Conservation (phyloP, 306 rosid genomes). For the Vachellia collinsii region DNA sequence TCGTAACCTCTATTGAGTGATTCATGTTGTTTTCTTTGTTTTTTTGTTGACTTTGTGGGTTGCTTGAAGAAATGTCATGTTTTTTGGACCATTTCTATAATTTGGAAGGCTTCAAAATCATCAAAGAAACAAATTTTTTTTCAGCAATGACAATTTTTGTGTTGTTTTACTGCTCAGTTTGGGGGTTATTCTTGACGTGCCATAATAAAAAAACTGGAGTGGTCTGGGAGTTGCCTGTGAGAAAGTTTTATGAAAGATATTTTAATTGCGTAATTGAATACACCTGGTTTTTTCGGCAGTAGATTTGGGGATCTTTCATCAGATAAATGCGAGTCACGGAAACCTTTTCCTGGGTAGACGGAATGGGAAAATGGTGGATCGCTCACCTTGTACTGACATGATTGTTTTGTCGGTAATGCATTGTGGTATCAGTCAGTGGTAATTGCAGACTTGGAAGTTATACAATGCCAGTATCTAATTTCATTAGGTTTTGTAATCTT, state of each 20-base stretch:
- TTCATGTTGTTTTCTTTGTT: neutral
- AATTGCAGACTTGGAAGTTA: neutral
- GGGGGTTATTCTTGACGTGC: constrained; percentile 16
- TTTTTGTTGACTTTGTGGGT: neutral
- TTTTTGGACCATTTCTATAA: neutral
- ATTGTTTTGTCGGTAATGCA: neutral
- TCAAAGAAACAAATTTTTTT: neutral
- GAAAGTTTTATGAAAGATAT: neutral
- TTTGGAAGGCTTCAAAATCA: neutral
- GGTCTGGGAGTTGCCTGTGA: constrained; percentile 11
- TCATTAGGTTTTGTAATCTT: neutral
- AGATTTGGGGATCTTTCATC: neutral
- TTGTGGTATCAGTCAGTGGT: neutral
- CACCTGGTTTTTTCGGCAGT: neutral
- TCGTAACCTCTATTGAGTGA: neutral
- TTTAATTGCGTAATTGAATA: neutral
- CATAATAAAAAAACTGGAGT: neutral
- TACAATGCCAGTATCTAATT: neutral
- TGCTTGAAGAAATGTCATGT: neutral
- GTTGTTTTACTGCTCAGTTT: neutral
- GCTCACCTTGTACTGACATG: neutral
- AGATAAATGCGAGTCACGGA: neutral
- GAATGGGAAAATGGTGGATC: neutral
- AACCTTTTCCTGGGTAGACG: neutral
- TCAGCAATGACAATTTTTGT: constrained; percentile 1